These are phyloP conservation scores for Leptographium lundbergii DNA, from an alignment of 2,329 filamentous ascomycete genomes.

Conservation along the genomic window DNA sequence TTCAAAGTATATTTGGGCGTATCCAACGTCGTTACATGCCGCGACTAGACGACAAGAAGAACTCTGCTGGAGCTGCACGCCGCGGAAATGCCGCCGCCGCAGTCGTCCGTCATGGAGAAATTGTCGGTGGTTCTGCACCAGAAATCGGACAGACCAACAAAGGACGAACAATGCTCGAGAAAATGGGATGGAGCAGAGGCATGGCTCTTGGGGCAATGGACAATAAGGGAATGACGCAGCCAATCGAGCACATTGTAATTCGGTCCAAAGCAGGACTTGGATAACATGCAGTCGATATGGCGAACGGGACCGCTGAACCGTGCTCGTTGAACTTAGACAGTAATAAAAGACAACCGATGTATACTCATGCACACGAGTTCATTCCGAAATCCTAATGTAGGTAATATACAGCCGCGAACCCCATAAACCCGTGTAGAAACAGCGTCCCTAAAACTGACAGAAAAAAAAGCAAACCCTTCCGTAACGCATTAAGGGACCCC, in stretches of 20 bases:
- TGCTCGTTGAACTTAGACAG: neutral
- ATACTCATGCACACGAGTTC: slow-evolving; percentile 48
- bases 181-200: slow-evolving; percentile 91
- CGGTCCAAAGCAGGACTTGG: slow-evolving; percentile 74
- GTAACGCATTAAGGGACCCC: slow-evolving; percentile 62
- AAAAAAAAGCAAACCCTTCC: slow-evolving; percentile 47
- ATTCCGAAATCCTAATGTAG: slow-evolving; percentile 48
- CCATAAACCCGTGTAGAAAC: slow-evolving; percentile 57
- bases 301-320: no score
- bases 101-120: slow-evolving; percentile 68
- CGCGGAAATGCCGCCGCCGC: slow-evolving; percentile 28
- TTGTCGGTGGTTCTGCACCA: slow-evolving; percentile 74
- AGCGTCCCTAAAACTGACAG: slow-evolving; percentile 48
- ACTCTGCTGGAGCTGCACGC: slow-evolving; percentile 15
- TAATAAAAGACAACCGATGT: slow-evolving; percentile 7
- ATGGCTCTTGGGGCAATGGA: slow-evolving; percentile 69
- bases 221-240: slow-evolving; percentile 80
- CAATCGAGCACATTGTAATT: slow-evolving; percentile 79
- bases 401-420: slow-evolving; percentile 65
- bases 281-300: slow-evolving; percentile 13
- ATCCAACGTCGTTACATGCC: slow-evolving; percentile 42
- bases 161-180: slow-evolving; percentile 79
- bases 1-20: slow-evolving; percentile 33
- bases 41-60: slow-evolving; percentile 32
- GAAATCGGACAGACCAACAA: slow-evolving; percentile 75